Percentiles rank a stretch among this genome's conserved stretches.
Evolutionary conservation across 2,329 filamentous ascomycete genomes (phyloP).

Genomic region (Colletotrichum karsti): DNA sequence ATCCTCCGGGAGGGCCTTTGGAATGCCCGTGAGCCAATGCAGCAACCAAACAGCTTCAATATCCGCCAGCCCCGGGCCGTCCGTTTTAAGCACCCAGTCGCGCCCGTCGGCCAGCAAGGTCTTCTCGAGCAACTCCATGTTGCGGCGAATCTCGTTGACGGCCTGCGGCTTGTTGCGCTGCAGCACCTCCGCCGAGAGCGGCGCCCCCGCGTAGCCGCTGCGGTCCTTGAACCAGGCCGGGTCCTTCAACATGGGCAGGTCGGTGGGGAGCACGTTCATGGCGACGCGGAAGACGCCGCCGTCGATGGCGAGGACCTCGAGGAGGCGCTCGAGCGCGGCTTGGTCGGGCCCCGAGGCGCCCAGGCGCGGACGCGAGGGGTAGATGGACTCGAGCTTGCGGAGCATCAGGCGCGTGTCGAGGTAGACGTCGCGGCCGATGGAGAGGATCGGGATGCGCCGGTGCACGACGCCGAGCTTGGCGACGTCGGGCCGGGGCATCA

Average conservation of each 20-base stretch:
- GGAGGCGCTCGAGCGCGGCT: conserved; percentile 59
- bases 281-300: conserved; percentile 63
- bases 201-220: conserved; percentile 44
- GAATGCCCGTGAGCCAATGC: conserved; percentile 69
- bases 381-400: conserved; percentile 66
- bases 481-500: conserved; percentile 73
- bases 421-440: conserved; percentile 74
- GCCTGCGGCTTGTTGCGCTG: conserved; percentile 57
- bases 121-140: conserved; percentile 67
- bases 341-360: conserved; percentile 48
- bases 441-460: conserved; percentile 74
- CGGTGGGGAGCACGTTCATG: conserved; percentile 63
- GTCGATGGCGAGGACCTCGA: conserved; percentile 65
- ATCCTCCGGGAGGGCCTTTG: conserved; percentile 61
- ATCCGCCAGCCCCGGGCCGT: conserved; percentile 67
- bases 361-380: conserved; percentile 51
- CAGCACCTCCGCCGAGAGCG: conserved; percentile 36
- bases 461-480: conserved; percentile 69
- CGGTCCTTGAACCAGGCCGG: conserved; percentile 68
- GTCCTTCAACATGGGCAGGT: conserved; percentile 63
- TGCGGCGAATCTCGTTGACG: conserved; percentile 60
- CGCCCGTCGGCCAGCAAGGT: conserved; percentile 72
- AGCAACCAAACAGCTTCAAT: conserved; percentile 76
- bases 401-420: conserved; percentile 76
- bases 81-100: conserved; percentile 66